Conservation (phyloP, 2,329 filamentous ascomycete species). For the Diaporthe citriasiana region DNA sequence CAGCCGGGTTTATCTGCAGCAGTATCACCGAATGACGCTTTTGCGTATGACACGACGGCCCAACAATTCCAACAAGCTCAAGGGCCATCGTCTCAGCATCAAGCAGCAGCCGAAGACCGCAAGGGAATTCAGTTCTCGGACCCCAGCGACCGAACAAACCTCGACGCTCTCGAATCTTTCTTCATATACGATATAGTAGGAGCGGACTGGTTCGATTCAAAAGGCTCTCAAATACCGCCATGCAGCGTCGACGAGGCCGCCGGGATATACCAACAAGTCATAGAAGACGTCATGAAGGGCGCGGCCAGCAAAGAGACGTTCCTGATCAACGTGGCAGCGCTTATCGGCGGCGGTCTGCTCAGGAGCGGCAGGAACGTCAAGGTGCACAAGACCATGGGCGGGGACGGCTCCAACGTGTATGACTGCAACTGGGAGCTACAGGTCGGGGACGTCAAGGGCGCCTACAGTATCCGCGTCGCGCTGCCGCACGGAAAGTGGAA, state of each 20-base stretch:
- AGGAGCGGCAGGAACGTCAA: conserved; percentile 48
- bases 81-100: not conserved
- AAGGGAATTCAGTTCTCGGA: conserved; percentile 48
- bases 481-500: conserved; percentile 61
- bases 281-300: conserved; percentile 66
- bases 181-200: conserved; percentile 66
- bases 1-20: conserved; percentile 1
- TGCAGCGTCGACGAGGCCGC: conserved; percentile 67
- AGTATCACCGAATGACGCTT: not conserved
- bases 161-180: conserved; percentile 69
- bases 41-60: not conserved
- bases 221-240: conserved; percentile 58
- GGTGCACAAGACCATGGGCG: conserved; percentile 22
- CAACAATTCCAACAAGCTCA: conserved; percentile 12
- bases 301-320: conserved; percentile 68
- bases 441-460: conserved; percentile 66
- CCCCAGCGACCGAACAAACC: conserved; percentile 65
- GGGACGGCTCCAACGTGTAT: conserved; percentile 32
- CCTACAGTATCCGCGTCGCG: conserved; percentile 66
- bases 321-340: conserved; percentile 70
- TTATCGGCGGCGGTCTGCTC: conserved; percentile 67
- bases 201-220: conserved; percentile 65
- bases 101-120: conserved; percentile 1
- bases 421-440: conserved; percentile 67
- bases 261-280: conserved; percentile 67